These are phyloP conservation scores for Globisporangium paroecandrum DNA, from an alignment of 352 stramenopile genomes.

Conservation along the genomic window DNA sequence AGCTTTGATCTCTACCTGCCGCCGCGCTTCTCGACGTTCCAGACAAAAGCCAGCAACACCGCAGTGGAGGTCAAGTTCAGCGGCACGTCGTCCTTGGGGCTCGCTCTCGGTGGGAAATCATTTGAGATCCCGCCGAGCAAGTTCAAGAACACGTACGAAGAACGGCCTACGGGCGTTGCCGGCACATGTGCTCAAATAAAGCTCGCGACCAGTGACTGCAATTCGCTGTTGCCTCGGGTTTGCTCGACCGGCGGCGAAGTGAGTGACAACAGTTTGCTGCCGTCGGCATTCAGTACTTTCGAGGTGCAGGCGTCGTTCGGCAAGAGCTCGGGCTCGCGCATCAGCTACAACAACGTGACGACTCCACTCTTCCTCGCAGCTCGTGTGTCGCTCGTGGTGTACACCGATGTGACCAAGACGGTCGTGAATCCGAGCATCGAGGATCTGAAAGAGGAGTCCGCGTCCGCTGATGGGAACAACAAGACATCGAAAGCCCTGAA, in stretches of 20 bases:
- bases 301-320: background rate
- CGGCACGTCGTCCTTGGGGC: background rate
- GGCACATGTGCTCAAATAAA: background rate
- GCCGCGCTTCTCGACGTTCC: slow-evolving; percentile 2
- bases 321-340: background rate
- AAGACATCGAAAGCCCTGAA: background rate
- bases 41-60: background rate
- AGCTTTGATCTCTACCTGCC: slow-evolving; percentile 4
- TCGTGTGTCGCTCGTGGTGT: background rate
- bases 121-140: slow-evolving; percentile 4
- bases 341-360: background rate
- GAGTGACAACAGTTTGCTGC: background rate
- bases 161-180: background rate
- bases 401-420: background rate
- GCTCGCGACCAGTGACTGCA: background rate
- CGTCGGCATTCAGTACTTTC: slow-evolving; percentile 3
- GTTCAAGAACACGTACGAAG: slow-evolving; percentile 7
- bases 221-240: background rate
- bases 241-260: slow-evolving; percentile 1
- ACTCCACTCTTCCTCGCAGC: background rate
- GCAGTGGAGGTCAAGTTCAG: slow-evolving; percentile 5
- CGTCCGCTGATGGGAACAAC: background rate
- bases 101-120: slow-evolving; percentile 4
- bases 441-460: background rate
- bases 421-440: background rate